Conservation (phyloP, 768 basidiomycete genomes). For the Suillus brevipes region DNA sequence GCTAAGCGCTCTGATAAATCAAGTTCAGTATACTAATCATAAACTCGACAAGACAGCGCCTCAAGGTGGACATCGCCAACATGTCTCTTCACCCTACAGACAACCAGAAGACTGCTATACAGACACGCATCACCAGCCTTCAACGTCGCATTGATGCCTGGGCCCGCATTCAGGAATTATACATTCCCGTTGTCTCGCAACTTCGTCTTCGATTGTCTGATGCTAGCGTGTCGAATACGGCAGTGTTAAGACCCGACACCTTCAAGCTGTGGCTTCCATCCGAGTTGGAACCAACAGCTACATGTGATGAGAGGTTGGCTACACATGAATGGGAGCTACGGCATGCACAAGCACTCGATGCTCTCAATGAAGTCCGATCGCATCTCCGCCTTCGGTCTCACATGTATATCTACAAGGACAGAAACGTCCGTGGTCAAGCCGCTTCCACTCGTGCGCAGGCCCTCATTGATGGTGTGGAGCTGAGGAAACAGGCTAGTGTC, state of each 20-base stretch:
- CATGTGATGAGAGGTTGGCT: background rate
- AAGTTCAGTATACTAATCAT: too few relatives aligned
- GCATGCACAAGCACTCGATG: constrained; percentile 16
- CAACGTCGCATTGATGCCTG: background rate
- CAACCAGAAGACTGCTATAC: background rate
- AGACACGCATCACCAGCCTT: background rate
- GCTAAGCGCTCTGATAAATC: too few relatives aligned
- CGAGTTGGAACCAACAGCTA: background rate
- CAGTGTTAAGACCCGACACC: background rate
- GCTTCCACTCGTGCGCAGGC: constrained; percentile 6
- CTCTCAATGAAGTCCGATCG: constrained; percentile 5
- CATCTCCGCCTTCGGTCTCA: constrained; percentile 9
- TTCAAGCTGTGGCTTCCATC: background rate
- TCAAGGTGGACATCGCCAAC: too few relatives aligned
- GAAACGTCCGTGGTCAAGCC: constrained; percentile 13
- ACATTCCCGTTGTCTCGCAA: background rate
- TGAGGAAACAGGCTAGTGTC: constrained; percentile 2
- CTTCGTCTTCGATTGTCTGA: background rate
- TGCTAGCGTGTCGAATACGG: background rate
- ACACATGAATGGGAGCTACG: constrained; percentile 5
- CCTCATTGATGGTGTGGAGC: constrained; percentile 6
- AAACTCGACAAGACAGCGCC: too few relatives aligned
- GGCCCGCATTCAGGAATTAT: background rate
- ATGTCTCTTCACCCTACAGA: background rate
- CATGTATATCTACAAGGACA: constrained; percentile 17